Evolutionary conservation across 202 grass and related monocot genomes (phyloP), one percentile per base, ranked within the genome.

Genomic region (Hordeum pubiflorum): DNA sequence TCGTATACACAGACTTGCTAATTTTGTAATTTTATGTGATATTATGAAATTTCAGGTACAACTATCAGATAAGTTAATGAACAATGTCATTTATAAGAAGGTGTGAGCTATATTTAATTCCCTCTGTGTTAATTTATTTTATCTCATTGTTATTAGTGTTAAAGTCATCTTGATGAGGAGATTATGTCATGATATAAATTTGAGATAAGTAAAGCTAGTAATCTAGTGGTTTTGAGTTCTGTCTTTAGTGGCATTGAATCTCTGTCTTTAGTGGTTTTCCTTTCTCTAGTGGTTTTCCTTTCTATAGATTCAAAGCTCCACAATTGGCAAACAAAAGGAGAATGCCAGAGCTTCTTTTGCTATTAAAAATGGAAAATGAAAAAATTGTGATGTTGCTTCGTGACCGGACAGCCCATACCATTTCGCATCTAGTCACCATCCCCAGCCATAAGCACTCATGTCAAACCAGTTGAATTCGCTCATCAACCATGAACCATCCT

Each of bases 51-150:
- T 83, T 82, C 88, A 97, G 94, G 89, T 97, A 57, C 89, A 92
- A 79, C 91, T 97, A 85, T 90, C 89, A 8, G 94, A 97, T 81
- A 92, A 82, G 75, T 89, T 97, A 75, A 97, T 97, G 94, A 97
- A 91, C 63, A 97, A 87, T 85, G 84, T 97, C 57, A 85, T 94
- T 79, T 94, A 82, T 75, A 94, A 93, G 83, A 97, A 94, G 94
- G 91, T 94, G 46, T 8, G 33, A 58, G 20, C 55, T 72, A 36
- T 58, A 52, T 24, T 57, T 4, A 1, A 10, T 2, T 63, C 23
- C 54, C 17, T 61, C 21, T 24, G 24, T 26, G 24, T 26, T 26
- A 26, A 26, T 26, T 15, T 64, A 31, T 44, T 63, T 63, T 23
- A 81, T 56, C n/a, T 22, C 26, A 84, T 75, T 37, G 18, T 12